Percentiles rank a stretch among this genome's conserved stretches.
Conservation (phyloP, 2,329 filamentous ascomycete genomes). For the Aspergillus tubingensis region DNA sequence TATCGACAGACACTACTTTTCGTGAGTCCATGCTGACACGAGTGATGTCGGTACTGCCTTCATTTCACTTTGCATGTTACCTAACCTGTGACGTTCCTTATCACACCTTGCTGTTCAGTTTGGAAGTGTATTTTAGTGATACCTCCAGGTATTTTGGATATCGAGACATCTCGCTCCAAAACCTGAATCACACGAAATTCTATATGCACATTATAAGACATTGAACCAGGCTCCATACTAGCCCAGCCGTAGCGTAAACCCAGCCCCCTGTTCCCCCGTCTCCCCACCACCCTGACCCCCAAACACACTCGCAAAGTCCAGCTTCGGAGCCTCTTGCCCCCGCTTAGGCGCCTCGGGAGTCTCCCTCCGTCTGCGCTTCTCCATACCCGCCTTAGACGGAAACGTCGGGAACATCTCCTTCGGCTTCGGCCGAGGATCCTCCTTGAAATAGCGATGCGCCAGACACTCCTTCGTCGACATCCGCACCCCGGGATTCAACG, state of each 20-base stretch:
- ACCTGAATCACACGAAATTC: background rate
- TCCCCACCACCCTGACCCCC: constrained; percentile 65
- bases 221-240: constrained; percentile 18
- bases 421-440: constrained; percentile 86
- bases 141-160: background rate
- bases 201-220: constrained; percentile 2
- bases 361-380: constrained; percentile 70
- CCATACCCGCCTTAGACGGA: constrained; percentile 90
- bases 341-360: constrained; percentile 82
- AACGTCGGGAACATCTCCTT: constrained; percentile 96
- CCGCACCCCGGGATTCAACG: constrained; percentile 71
- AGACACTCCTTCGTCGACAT: constrained; percentile 75
- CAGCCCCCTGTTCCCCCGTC: constrained; percentile 63
- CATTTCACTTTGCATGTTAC: constrained; percentile 2
- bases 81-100: constrained; percentile 13
- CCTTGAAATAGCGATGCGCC: constrained; percentile 78
- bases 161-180: background rate
- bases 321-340: constrained; percentile 65
- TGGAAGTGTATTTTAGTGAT: constrained; percentile 1
- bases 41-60: background rate
- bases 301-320: constrained; percentile 73
- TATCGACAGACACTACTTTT: constrained; percentile 20
- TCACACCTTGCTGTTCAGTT: background rate
- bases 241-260: constrained; percentile 60
- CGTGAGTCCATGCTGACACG: constrained; percentile 8